phyloP scores from a whole-genome alignment of 2,329 filamentous ascomycete genomes.

The Cladosporium phlei region DNA sequence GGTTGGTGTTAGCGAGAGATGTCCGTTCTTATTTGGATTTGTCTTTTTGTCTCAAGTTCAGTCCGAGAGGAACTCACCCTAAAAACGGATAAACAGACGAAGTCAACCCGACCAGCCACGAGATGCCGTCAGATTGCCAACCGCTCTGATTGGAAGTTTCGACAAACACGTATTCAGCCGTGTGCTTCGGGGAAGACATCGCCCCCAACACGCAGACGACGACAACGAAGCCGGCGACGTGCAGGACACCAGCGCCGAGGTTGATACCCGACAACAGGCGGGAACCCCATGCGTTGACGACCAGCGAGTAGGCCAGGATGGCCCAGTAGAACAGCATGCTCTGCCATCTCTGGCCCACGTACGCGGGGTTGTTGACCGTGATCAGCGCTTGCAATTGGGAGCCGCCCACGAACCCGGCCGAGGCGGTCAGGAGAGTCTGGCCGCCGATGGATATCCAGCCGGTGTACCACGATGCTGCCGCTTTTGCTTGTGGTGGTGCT shows the following conservation, averaged over 20 bases:
- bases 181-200: conserved; percentile 32
- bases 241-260: conserved; percentile 44
- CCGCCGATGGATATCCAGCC: conserved; percentile 23
- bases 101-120: conserved; percentile 41
- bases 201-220: conserved; percentile 43
- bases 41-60: too few relatives aligned
- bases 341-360: conserved; percentile 37
- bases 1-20: neutral
- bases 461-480: conserved; percentile 37
- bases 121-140: conserved; percentile 41
- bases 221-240: conserved; percentile 49
- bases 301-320: conserved; percentile 32
- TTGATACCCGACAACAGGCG: conserved; percentile 44
- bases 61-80: conserved; percentile 6
- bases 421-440: conserved; percentile 18
- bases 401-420: conserved; percentile 16
- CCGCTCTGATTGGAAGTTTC: conserved; percentile 37
- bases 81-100: conserved; percentile 22
- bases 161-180: conserved; percentile 41
- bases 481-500: conserved; percentile 31
- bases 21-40: neutral
- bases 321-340: conserved; percentile 46
- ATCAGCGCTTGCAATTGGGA: conserved; percentile 24
- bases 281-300: conserved; percentile 43
- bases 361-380: conserved; percentile 25